Evolutionary conservation across 306 rosid species (phyloP).

Genomic region (Prunus padus): DNA sequence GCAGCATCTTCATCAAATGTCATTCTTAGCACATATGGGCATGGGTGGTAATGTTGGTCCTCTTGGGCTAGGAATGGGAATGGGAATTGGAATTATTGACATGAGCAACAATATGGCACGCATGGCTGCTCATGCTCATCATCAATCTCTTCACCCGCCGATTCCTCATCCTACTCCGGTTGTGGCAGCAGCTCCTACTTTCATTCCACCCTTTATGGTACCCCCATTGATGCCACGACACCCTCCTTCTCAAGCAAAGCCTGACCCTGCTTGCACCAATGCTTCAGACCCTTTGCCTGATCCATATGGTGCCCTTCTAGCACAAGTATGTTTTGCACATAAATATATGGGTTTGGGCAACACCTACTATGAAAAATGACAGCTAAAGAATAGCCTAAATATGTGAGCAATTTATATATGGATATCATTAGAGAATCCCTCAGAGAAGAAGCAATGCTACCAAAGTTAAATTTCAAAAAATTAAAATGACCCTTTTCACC

Average conservation of each 20-base stretch:
- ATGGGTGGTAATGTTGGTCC: conserved; percentile 12
- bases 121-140: background rate
- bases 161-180: conserved; percentile 8
- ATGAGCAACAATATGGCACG: conserved; percentile 20
- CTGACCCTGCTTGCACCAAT: conserved; percentile 22
- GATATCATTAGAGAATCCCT: too few species aligned
- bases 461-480: background rate
- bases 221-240: conserved; percentile 28
- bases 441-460: background rate
- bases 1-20: conserved; percentile 44
- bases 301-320: conserved; percentile 33
- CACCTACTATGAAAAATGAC: too few species aligned
- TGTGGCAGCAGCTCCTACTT: conserved; percentile 15
- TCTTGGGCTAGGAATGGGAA: conserved; percentile 30
- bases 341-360: background rate
- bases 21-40: conserved; percentile 44
- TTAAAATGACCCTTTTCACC: background rate
- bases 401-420: too few species aligned
- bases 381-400: too few species aligned
- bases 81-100: conserved; percentile 45
- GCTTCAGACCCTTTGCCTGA: conserved; percentile 28
- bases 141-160: conserved; percentile 24
- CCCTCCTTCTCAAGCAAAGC: conserved; percentile 24
- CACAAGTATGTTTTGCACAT: conserved; percentile 41
- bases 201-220: conserved; percentile 34